Base-by-base conservation (phyloP, 257 asterid species). In the Penstemon barbatus region DNA sequence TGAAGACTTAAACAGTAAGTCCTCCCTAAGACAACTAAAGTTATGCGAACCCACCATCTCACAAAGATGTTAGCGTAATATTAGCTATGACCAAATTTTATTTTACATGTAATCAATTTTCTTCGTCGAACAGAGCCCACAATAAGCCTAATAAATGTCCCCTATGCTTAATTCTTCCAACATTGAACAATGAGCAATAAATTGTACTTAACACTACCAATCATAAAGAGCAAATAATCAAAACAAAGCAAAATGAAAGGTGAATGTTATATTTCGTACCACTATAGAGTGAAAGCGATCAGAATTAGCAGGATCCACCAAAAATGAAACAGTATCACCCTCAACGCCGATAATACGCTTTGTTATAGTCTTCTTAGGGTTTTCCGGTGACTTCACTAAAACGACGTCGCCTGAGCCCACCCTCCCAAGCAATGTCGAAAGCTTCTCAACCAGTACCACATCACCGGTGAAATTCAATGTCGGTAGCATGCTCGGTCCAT, bases 401-500 rank as follows among this genome's bases (percentile, higher is more conserved):
- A 93, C 92, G 45, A 93, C 81, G 80, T 93, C 97, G 15, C 99
- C 96, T 0, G 83, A 75, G 4, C 72, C 91, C 75, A 93, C 80
- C 80, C 69, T 90, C 73, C 89, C 92, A 66, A 93, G 72, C 77
- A 80, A 66, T 4, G 83, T 86, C 50, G 96, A 90, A 70, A 93
- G 71, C 77, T 87, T 92, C 53, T 93, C 99, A 2, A 83, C 85
- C 55, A 93, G 75, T 66, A 90, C 53, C 62, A 93, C 96, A 74
- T 93, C 99, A 52, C 99, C 99, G 25, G 97, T 84, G 67, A 93
- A 62, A 75, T 93, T 93, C 88, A 93, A 37, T 1, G 97, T 88
- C 44, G 99, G 99, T 2, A 93, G 83, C 99, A 93, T 92, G 80
- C 97, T 90, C 52, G 99, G 96, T 12, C 99, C 99, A 68, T 85